Conservation (phyloP, 2,329 filamentous ascomycete genomes). For the Xylariaceae sp. region DNA sequence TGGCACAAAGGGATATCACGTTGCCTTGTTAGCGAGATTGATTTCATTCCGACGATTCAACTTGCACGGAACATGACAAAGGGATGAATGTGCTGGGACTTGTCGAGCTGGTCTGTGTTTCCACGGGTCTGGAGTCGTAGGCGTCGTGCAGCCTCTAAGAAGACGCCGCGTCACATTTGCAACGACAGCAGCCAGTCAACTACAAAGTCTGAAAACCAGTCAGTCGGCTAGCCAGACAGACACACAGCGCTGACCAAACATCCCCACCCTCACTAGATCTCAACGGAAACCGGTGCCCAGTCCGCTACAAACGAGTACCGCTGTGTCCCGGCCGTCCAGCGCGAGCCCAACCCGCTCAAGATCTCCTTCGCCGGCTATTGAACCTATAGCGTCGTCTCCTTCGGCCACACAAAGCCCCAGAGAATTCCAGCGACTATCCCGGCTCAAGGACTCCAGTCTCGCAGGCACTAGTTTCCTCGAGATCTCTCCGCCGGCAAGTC, state of each 20-base stretch:
- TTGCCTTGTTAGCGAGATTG: no score
- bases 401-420: constrained; percentile 2
- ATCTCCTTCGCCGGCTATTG: constrained; percentile 41
- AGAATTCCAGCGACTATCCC: constrained; percentile 11
- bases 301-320: constrained; percentile 53
- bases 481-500: constrained; percentile 25
- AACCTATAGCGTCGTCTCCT: constrained; percentile 35
- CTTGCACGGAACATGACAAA: constrained; percentile 6
- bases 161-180: constrained; percentile 19
- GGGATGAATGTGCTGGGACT: no score
- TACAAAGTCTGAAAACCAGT: constrained; percentile 15
- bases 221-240: constrained; percentile 31
- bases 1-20: no score
- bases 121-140: no score
- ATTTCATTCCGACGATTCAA: no score
- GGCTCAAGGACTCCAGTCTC: constrained; percentile 8
- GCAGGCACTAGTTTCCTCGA: constrained; percentile 25
- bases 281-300: constrained; percentile 55
- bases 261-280: constrained; percentile 49
- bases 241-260: constrained; percentile 41
- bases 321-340: constrained; percentile 49
- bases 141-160: constrained; percentile 20
- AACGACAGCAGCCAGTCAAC: constrained; percentile 8
- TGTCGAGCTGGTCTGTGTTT: no score
- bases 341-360: constrained; percentile 48